A percentile compares a stretch with the other conserved stretches of the same genome.
Evolutionary conservation across 345 rosid species (phyloP).

Genomic region (Mercurialis annua): DNA sequence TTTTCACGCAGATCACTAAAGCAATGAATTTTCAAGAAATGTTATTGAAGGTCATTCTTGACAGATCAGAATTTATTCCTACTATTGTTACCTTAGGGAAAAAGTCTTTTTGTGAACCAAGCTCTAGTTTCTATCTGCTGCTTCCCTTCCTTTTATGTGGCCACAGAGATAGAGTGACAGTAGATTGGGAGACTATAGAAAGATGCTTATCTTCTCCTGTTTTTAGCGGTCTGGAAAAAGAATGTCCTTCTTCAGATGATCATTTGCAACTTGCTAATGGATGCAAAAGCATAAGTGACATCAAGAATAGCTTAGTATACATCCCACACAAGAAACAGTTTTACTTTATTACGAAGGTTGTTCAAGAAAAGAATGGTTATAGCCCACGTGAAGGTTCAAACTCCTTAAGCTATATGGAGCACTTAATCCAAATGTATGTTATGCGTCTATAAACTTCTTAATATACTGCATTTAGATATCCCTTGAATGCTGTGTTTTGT

Average conservation of each 20-base stretch:
- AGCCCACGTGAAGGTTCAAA: constrained; percentile 42
- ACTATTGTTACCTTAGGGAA: constrained; percentile 56
- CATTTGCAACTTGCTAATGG: constrained; percentile 66
- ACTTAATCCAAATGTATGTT: constrained; percentile 48
- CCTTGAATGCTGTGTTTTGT: constrained; percentile 18
- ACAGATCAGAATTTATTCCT: constrained; percentile 47
- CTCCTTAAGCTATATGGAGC: constrained; percentile 43
- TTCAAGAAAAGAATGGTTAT: constrained; percentile 43
- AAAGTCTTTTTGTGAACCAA: constrained; percentile 33
- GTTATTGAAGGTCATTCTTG: constrained; percentile 68
- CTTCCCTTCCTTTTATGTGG: constrained; percentile 55
- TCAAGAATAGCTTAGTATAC: constrained; percentile 73
- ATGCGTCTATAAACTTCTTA: constrained; percentile 17
- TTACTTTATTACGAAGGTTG: constrained; percentile 51
- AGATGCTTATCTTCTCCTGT: constrained; percentile 81
- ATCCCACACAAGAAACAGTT: constrained; percentile 50
- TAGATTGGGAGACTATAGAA: constrained; percentile 63
- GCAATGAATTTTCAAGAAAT: constrained; percentile 78
- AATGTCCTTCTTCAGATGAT: constrained; percentile 24
- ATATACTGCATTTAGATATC: neutral
- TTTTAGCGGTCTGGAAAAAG: constrained; percentile 35
- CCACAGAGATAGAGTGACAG: constrained; percentile 29
- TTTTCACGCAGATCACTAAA: constrained; percentile 50
- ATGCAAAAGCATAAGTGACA: constrained; percentile 41
- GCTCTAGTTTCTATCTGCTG: constrained; percentile 64